Evolutionary conservation across 2,329 filamentous ascomycete species (phyloP), one percentile per base, ranked within the genome.

Genomic region (Fonsecaea pedrosoi): DNA sequence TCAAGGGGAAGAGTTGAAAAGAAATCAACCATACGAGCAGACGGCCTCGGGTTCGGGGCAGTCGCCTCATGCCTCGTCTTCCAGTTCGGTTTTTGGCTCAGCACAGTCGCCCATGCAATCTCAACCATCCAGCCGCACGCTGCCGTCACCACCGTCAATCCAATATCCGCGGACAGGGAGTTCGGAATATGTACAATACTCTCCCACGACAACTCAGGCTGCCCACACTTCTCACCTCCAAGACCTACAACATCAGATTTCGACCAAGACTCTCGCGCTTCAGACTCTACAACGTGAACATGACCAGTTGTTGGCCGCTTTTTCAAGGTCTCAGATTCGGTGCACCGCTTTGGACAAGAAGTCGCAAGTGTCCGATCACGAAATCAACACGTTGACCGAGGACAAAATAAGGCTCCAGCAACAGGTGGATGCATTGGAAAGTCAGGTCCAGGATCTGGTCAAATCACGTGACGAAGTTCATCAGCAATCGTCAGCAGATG

Each of bases 211-310:
- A 15, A 68, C 50, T 38, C 50, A 67, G 62, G 72, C 78, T 7
- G 78, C 77, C 18, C 78, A 80, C 42, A 70, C 73, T 18, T 75
- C 75, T 15, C 80, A 83, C 63, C 74, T 84, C 21, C 79, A 82
- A 58, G 81, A 83, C 58, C 77, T 86, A 7, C 85, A 86, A 70
- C 84, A 85, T 71, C 83, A 86, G 72, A 78, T 86, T 42, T 84
- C 81, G 15, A 76, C 85, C 64, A 85, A 86, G 69, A 82, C 84
- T 4, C 76, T 85, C 18, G 81, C 82, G 12, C 78, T 85, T 25
- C 82, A 84, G 67, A 84, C 82, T 1, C 76, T 86, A 6, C 84
- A 85, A 71, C 78, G 78, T n/a, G 84, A 86, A 73, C 84, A 87
- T 71, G 80, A 85, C 61, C 80, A 79, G 54, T 77, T 86, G 3